These are phyloP conservation scores for Fusarium armeniacum DNA, from an alignment of 2,329 filamentous ascomycete genomes.

Conservation along the genomic window DNA sequence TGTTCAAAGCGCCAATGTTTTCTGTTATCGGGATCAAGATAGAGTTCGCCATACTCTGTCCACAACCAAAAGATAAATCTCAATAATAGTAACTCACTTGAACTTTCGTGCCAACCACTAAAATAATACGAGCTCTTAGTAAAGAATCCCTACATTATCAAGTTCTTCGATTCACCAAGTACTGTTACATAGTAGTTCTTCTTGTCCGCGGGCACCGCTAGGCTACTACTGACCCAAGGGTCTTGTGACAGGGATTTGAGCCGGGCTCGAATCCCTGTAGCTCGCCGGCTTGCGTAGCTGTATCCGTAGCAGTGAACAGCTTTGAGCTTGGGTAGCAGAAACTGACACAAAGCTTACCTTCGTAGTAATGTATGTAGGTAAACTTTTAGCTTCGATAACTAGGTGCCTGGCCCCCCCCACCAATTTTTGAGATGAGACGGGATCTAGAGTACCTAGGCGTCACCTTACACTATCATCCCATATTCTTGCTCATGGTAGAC, in stretches of 20 bases:
- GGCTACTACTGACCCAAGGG: conserved; percentile 21
- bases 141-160: background rate
- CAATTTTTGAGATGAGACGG: conserved; percentile 36
- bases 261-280: conserved; percentile 26
- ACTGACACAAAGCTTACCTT: background rate
- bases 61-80: background rate
- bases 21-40: background rate
- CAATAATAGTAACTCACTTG: background rate
- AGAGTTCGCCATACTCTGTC: background rate
- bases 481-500: conserved; percentile 19
- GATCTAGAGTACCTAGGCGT: conserved; percentile 9
- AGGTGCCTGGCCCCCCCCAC: conserved; percentile 31
- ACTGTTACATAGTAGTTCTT: background rate
- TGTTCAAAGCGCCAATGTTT: background rate
- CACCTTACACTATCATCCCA: conserved; percentile 35
- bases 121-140: background rate
- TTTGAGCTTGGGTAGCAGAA: conserved; percentile 11
- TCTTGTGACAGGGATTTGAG: conserved; percentile 36
- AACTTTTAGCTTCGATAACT: conserved; percentile 23
- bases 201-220: conserved; percentile 13
- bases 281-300: conserved; percentile 22
- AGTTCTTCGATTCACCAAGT: background rate
- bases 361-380: background rate
- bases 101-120: background rate
- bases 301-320: conserved; percentile 1